A percentile compares a stretch with the other conserved stretches of the same genome.
phyloP scores from a whole-genome alignment of 108 stramenopile species.

The Cyclotella cryptica region DNA sequence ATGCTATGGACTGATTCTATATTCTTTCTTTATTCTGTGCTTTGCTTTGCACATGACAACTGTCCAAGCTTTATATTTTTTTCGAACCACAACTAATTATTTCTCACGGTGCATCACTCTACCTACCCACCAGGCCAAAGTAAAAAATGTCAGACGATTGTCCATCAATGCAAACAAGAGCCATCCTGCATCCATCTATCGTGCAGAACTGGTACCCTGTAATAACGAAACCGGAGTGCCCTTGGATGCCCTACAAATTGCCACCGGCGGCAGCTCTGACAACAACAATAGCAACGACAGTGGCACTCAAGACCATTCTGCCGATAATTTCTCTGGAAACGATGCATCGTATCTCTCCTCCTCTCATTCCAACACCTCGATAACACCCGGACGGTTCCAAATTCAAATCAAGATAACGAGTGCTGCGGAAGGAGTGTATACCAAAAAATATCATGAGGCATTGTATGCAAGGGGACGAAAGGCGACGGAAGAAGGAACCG shows the following conservation, averaged over 20 bases:
- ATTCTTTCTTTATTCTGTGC: too few relatives aligned
- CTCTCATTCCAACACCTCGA: too few relatives aligned
- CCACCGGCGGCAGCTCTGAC: background rate
- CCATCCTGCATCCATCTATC: background rate
- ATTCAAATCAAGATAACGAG: conserved; percentile 12
- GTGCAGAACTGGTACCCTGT: conserved; percentile 14
- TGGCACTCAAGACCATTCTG: background rate
- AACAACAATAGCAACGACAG: background rate
- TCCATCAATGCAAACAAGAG: background rate
- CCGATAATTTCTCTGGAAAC: conserved; percentile 9
- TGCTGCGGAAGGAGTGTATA: conserved; percentile 18
- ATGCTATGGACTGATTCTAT: too few relatives aligned
- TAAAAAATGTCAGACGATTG: conserved; percentile 1
- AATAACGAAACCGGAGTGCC: conserved; percentile 13
- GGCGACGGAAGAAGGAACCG: background rate
- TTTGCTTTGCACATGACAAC: too few relatives aligned
- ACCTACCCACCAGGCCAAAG: conserved; percentile 1
- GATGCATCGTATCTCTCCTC: conserved; percentile 22
- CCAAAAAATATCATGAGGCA: conserved; percentile 19
- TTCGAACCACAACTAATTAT: too few relatives aligned
- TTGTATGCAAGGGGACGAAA: conserved; percentile 11
- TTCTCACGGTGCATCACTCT: too few relatives aligned
- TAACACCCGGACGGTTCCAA: background rate
- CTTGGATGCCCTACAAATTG: background rate
- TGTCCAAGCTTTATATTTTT: too few relatives aligned